Evolutionary conservation across 108 stramenopile species (phyloP), one percentile per base, ranked within the genome.

Genomic region (Craspedostauros australis): DNA sequence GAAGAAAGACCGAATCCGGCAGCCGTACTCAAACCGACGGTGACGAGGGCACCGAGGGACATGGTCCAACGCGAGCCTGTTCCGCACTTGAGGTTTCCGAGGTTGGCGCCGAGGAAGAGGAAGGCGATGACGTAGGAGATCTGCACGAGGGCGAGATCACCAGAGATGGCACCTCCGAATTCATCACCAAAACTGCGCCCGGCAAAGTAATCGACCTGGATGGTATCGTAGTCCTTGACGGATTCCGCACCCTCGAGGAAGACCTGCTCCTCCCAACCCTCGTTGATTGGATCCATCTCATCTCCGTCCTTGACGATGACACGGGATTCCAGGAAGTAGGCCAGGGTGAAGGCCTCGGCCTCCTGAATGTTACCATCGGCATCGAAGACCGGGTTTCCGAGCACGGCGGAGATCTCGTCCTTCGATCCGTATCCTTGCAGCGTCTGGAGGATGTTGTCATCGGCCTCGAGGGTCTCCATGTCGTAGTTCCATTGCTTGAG

Each of bases 1-100:
- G 78, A 73, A 1, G 81, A 79, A 9, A 88, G 47, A 7, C 89
- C 89, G 32, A 86, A 86, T 36, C 77, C 70, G 28, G 86, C 79
- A 15, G 43, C 79, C 22, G 86, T 88, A 18, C 66, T 46, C 50
- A 88, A 41, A 11, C 71, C 84, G 6, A 91, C 77, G 1, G 64
- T 60, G 3, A 72, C 31, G 0, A 87, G 39, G 3, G 66, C 67
- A 21, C 62, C 62, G 16, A 83, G 39, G 3, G 77, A 52, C 67
- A 80, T 63, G 42, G 76, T 60, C 80, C 80, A 81, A 4, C 80
- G 68, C 4, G 71, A 73, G 11, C 75, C 77, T 15, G 67, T 44
- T 16, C 79, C 74, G 40, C 72, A 75, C 28, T 59, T 44, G 26
- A 82, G 18, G 37, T 61, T 66, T n/a, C 80, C 80, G 58, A 81